These are phyloP conservation scores for Colletotrichum sp. DNA, from an alignment of 2,329 filamentous ascomycete species.

Conservation along the genomic window DNA sequence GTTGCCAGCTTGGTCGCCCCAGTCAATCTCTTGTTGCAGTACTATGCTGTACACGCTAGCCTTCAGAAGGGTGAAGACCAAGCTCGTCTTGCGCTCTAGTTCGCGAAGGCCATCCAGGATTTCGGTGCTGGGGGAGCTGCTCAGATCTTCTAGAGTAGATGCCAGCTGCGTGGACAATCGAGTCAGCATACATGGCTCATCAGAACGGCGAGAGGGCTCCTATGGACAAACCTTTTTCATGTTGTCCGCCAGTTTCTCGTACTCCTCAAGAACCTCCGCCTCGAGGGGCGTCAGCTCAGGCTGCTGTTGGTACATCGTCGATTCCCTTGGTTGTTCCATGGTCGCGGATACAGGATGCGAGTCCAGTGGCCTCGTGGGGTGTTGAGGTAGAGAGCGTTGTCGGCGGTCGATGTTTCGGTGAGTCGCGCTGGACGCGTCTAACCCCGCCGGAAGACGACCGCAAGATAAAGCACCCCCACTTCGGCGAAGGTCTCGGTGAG, in stretches of 20 bases:
- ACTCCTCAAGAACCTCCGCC: slow-evolving; percentile 95
- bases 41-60: slow-evolving; percentile 99
- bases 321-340: slow-evolving; percentile 19
- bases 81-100: slow-evolving; percentile 90
- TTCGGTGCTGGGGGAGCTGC: slow-evolving; percentile 75
- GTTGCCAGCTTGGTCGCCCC: slow-evolving; percentile 57
- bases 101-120: slow-evolving; percentile 87
- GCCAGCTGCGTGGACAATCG: slow-evolving; percentile 53
- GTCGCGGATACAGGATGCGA: neutral
- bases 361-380: neutral
- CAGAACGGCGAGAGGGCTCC: neutral
- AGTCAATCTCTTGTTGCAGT: slow-evolving; percentile 92
- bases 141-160: slow-evolving; percentile 65
- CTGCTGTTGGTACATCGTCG: slow-evolving; percentile 38
- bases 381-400: neutral
- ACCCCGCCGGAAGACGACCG: neutral
- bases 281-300: slow-evolving; percentile 79
- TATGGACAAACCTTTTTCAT: slow-evolving; percentile 76
- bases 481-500: neutral
- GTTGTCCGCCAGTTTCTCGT: slow-evolving; percentile 84
- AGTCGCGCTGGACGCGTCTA: slow-evolving; percentile 16
- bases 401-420: slow-evolving; percentile 1
- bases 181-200: neutral
- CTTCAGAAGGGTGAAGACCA: slow-evolving; percentile 95
- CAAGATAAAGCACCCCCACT: neutral